Evolutionary conservation across 192 early-diverging fungal species (phyloP).

Genomic region (Coemansia sp.): DNA sequence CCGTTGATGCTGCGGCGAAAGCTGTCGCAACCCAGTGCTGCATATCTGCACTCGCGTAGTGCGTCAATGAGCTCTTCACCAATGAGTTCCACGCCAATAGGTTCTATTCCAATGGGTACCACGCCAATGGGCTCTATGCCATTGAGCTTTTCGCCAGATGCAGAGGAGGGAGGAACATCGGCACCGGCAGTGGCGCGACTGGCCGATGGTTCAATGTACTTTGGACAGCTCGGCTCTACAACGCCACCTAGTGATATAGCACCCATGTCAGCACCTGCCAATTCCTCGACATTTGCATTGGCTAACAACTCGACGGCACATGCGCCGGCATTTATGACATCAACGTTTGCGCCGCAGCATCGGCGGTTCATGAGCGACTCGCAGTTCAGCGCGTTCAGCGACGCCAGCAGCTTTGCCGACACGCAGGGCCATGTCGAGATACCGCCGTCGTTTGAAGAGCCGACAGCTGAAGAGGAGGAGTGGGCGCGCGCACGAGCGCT

Average conservation of each 20-base stretch:
- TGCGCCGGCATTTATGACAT: background rate
- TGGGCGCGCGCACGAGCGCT: constrained; percentile 63
- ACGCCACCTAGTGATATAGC: background rate
- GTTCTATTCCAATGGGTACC: too few species aligned
- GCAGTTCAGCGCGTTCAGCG: constrained; percentile 38
- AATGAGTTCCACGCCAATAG: background rate
- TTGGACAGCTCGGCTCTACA: constrained; percentile 8
- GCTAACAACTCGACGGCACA: background rate
- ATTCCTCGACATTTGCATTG: background rate
- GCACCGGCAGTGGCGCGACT: constrained; percentile 2
- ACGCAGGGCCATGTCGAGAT: constrained; percentile 36
- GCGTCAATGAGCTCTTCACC: constrained; percentile 23
- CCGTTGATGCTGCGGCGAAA: constrained; percentile 24
- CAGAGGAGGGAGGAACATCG: background rate
- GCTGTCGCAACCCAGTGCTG: constrained; percentile 45
- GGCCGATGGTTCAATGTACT: constrained; percentile 13
- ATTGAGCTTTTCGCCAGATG: too few species aligned
- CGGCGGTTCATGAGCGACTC: constrained; percentile 44
- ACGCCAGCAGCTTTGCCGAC: constrained; percentile 44
- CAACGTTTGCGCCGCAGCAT: constrained; percentile 13
- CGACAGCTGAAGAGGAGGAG: constrained; percentile 59
- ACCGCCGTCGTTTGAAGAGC: constrained; percentile 28
- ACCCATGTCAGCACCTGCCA: background rate
- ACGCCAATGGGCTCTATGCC: too few species aligned
- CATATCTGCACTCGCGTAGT: constrained; percentile 48